These are phyloP conservation scores for Clavispora phyllophila DNA, from an alignment of 805 yeast genomes.

Conservation along the genomic window DNA sequence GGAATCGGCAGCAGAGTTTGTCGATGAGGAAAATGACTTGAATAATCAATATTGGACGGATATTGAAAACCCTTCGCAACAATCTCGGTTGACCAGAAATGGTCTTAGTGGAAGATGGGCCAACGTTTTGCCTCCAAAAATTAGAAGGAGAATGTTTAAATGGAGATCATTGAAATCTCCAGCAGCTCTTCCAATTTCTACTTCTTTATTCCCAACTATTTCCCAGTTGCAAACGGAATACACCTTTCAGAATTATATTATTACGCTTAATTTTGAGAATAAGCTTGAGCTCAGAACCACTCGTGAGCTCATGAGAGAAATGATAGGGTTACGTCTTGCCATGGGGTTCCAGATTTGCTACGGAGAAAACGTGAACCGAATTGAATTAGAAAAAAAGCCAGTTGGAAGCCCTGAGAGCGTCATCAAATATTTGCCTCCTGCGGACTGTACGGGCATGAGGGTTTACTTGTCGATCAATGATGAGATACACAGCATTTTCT, in stretches of 20 bases:
- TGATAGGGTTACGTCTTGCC: constrained; percentile 77
- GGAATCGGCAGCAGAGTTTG: constrained; percentile 8
- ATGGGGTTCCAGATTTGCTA: constrained; percentile 89
- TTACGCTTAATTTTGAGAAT: constrained; percentile 59
- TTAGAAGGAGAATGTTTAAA: constrained; percentile 64
- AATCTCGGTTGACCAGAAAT: constrained; percentile 49
- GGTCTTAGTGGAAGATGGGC: constrained; percentile 75
- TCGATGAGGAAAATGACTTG: constrained; percentile 7
- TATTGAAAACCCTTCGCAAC: constrained; percentile 67
- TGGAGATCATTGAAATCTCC: constrained; percentile 95
- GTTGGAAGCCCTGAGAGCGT: constrained; percentile 50
- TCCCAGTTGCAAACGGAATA: constrained; percentile 67
- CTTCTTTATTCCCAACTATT: constrained; percentile 69
- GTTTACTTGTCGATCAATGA: constrained; percentile 74
- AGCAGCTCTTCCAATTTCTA: constrained; percentile 81
- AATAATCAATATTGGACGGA: constrained; percentile 29
- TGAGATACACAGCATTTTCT: constrained; percentile 78
- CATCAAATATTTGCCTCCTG: constrained; percentile 49
- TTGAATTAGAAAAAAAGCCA: constrained; percentile 58
- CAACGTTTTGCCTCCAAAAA: constrained; percentile 75
- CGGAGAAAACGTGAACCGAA: constrained; percentile 59
- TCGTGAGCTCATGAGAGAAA: constrained; percentile 66
- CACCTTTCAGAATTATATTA: constrained; percentile 79
- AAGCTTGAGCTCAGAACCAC: constrained; percentile 46
- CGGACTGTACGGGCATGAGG: constrained; percentile 49